A percentile compares a stretch with the other conserved stretches of the same genome.
Conservation (phyloP, 352 stramenopile species). For the Phytophthora foliorum region DNA sequence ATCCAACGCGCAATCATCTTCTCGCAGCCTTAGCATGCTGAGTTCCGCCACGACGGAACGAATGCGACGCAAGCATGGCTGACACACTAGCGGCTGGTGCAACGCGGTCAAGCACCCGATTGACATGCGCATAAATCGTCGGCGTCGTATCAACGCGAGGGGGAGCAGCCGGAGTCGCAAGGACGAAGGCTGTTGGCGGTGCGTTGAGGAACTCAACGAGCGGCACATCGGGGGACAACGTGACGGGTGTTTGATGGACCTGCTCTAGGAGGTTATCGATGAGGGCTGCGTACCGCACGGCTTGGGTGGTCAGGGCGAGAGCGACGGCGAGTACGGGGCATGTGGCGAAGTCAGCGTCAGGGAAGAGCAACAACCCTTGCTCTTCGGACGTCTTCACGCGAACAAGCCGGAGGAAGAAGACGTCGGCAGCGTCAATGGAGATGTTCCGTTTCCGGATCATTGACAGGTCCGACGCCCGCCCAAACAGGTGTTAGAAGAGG, state of each 20-base stretch:
- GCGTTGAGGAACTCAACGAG: neutral
- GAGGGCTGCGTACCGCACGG: neutral
- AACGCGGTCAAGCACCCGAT: neutral
- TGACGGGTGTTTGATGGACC: neutral
- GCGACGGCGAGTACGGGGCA: neutral
- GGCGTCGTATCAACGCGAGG: neutral
- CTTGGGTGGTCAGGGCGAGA: neutral
- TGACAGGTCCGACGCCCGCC: neutral
- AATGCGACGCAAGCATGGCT: neutral
- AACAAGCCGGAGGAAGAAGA: neutral
- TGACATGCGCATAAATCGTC: slow-evolving; percentile 8
- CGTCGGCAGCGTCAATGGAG: neutral
- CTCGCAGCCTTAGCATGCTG: neutral
- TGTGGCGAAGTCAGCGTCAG: neutral
- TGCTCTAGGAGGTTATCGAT: slow-evolving; percentile 2
- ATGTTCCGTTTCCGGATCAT: neutral
- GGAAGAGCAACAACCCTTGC: neutral
- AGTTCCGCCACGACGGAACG: neutral
- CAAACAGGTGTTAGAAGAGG: neutral
- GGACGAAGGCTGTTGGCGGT: neutral
- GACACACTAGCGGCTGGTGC: neutral
- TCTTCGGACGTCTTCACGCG: neutral
- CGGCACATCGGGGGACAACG: neutral
- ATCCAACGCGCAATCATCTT: neutral
- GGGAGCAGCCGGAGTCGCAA: neutral